These are phyloP conservation scores for Stenogyne calaminthoides DNA, from an alignment of 305 asterid genomes.

Conservation along the genomic window DNA sequence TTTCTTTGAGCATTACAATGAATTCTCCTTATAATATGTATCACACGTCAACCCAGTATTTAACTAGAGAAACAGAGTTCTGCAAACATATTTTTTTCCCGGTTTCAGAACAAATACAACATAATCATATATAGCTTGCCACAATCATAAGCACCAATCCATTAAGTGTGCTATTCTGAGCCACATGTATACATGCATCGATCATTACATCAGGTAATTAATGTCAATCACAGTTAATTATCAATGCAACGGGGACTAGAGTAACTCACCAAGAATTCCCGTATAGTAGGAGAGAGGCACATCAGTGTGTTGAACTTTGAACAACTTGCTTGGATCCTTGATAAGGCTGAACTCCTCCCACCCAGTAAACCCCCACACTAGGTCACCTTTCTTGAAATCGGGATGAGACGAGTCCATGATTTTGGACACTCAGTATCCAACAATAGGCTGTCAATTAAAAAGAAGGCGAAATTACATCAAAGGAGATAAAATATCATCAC, in stretches of 20 bases:
- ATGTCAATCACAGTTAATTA: too few relatives aligned
- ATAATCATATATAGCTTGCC: too few relatives aligned
- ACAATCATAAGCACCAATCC: too few relatives aligned
- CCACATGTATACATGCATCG: too few relatives aligned
- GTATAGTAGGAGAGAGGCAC: slow-evolving; percentile 67
- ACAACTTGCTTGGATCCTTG: slow-evolving; percentile 14
- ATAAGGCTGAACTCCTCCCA: slow-evolving; percentile 62
- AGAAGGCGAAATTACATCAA: neutral
- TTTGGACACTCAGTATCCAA: slow-evolving; percentile 53
- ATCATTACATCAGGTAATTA: too few relatives aligned
- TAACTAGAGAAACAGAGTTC: too few relatives aligned
- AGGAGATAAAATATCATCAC: neutral
- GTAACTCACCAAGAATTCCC: slow-evolving; percentile 55
- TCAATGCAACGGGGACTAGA: neutral
- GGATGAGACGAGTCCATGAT: slow-evolving; percentile 55
- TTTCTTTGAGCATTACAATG: neutral
- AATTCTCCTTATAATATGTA: too few relatives aligned
- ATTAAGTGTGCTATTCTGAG: too few relatives aligned
- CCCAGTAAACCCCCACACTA: slow-evolving; percentile 53
- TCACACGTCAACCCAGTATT: too few relatives aligned
- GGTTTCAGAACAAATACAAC: too few relatives aligned
- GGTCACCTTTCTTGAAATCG: slow-evolving; percentile 50
- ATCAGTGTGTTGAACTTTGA: slow-evolving; percentile 42
- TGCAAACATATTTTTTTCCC: too few relatives aligned
- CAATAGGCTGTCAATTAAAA: slow-evolving; percentile 40